These are phyloP conservation scores for Ehretia macrophylla DNA, from an alignment of 257 asterid species.

Conservation along the genomic window DNA sequence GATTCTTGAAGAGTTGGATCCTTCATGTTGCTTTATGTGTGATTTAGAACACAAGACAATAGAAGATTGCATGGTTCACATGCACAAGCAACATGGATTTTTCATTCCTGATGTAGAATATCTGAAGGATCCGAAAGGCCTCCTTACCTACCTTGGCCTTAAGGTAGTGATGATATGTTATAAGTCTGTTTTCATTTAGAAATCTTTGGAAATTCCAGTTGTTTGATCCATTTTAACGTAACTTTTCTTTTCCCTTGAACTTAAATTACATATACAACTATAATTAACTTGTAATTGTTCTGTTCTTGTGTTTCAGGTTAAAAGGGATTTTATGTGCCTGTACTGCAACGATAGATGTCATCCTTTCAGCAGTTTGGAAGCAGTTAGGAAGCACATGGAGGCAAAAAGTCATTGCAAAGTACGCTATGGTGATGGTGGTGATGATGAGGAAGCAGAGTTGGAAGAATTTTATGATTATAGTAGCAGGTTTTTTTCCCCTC, in stretches of 20 bases:
- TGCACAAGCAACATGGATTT: conserved; percentile 94
- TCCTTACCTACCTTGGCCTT: conserved; percentile 76
- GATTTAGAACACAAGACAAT: conserved; percentile 55
- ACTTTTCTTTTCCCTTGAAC: neutral
- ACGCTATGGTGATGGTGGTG: conserved; percentile 90
- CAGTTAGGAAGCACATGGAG: conserved; percentile 91
- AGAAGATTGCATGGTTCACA: conserved; percentile 89
- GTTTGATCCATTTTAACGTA: neutral
- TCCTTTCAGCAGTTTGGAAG: conserved; percentile 79
- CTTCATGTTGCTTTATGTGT: conserved; percentile 87
- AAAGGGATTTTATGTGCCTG: conserved; percentile 65
- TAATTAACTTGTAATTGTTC: neutral
- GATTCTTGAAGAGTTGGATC: conserved; percentile 45
- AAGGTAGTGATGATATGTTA: conserved; percentile 39
- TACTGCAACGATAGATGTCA: conserved; percentile 76
- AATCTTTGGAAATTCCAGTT: neutral
- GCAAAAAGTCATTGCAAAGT: conserved; percentile 95
- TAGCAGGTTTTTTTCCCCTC: conserved; percentile 56
- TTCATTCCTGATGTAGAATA: conserved; percentile 92
- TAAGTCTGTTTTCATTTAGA: neutral
- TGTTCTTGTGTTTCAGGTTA: conserved; percentile 48
- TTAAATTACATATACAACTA: neutral
- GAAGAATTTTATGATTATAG: conserved; percentile 95
- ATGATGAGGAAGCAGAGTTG: conserved; percentile 91
- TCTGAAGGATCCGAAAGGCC: conserved; percentile 89